Evolutionary conservation across 495 filamentous ascomycete genomes (phyloP), one percentile per base, ranked within the genome.

Genomic region (Penicillium bialowiezense): DNA sequence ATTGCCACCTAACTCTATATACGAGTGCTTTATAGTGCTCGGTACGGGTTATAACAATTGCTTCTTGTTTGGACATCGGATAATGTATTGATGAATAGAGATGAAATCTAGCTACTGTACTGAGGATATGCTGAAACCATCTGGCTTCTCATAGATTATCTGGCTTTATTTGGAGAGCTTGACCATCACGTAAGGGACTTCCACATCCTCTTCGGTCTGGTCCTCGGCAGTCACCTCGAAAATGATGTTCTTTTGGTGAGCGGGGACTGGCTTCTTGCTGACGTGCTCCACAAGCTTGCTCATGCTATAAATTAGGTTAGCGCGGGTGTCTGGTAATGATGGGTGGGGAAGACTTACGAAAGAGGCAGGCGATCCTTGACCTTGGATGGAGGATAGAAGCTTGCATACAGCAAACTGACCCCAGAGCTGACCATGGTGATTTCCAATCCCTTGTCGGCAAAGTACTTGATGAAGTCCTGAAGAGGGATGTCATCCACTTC

Each of bases 141-240:
- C 35, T 3, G 13, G 31, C 36, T 15, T 41, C 37, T 23, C 9
- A 14, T 41, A 26, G 14, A 31, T 24, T 26, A 15, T 41, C 24
- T 43, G 24, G 21, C 3, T 20, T 60, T 64, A 75, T 64, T 77
- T 72, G 41, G 58, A 57, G 59, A 85, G 66, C 75, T 86, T 90
- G 56, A 95, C 82, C 87, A 92, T 96, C 61, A 97, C 89, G 67
- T 96, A 97, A 7, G 95, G 95, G 55, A 97, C 85, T 72, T 99
- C 95, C 5, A 97, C 91, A 70, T 99, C 95, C 73, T 97, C 89
- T 46, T 87, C 93, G 2, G 82, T 86, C 60, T 81, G 71, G 59
- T 97, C 95, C 65, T 99, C 95, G 5, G 86, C 89, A 9, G 90
- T 93, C 56, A 97, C 86, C 76, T 97, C 95, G 65, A 97, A 92